Evolutionary conservation across 2,329 filamentous ascomycete genomes (phyloP).

Genomic region (Aspergillus sp.): DNA sequence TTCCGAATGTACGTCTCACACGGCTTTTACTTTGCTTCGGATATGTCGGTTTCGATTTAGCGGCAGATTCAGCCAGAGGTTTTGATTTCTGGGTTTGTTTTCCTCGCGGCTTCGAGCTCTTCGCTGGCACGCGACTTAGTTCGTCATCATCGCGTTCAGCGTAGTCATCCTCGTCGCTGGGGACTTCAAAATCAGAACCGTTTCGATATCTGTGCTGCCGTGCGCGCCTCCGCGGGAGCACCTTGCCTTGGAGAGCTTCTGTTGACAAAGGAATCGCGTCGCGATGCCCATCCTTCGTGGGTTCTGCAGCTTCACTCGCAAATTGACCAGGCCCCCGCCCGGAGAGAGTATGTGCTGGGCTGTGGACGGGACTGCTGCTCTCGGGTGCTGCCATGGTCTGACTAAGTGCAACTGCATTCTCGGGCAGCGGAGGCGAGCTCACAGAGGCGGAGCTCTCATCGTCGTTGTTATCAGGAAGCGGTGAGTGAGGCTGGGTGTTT

Average conservation of each 20-base stretch:
- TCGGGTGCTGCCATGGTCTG: constrained; percentile 30
- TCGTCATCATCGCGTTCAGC: constrained; percentile 28
- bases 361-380: constrained; percentile 23
- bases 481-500: constrained; percentile 12
- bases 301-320: constrained; percentile 1
- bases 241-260: constrained; percentile 24
- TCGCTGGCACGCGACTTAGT: constrained; percentile 19
- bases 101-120: constrained; percentile 9
- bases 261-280: constrained; percentile 20
- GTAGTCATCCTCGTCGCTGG: constrained; percentile 15
- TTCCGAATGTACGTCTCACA: constrained; percentile 11
- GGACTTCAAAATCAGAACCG: constrained; percentile 12
- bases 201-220: constrained; percentile 12
- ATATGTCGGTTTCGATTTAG: constrained; percentile 8
- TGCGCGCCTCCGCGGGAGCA: constrained; percentile 27
- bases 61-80: constrained; percentile 11
- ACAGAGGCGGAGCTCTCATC: constrained; percentile 3
- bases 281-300: constrained; percentile 3
- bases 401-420: constrained; percentile 18
- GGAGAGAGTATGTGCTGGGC: constrained; percentile 11
- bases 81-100: constrained; percentile 12
- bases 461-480: constrained; percentile 2
- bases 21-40: constrained; percentile 9
- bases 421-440: constrained; percentile 5
- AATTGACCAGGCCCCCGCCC: constrained; percentile 1